Conservation (phyloP, 768 basidiomycete species). For the Sistotremastrum suecicum region DNA sequence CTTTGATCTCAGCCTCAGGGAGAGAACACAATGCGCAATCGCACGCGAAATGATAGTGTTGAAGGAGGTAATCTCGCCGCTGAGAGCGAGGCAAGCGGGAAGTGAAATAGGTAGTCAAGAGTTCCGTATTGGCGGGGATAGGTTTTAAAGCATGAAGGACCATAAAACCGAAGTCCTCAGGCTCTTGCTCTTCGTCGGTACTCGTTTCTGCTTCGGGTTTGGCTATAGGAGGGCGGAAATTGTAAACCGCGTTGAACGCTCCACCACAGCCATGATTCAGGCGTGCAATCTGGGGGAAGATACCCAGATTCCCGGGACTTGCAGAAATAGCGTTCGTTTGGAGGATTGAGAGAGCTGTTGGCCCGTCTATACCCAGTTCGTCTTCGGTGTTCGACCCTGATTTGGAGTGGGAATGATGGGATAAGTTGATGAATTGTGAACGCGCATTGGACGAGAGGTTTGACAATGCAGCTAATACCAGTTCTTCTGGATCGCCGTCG, state of each 20-base stretch:
- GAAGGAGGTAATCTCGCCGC: constrained; percentile 34
- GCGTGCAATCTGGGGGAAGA: constrained; percentile 57
- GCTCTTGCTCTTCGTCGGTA: constrained; percentile 13
- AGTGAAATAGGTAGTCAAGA: constrained; percentile 47
- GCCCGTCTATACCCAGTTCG: constrained; percentile 15
- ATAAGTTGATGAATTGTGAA: constrained; percentile 1
- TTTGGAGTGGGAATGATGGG: constrained; percentile 17
- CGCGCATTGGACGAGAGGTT: neutral
- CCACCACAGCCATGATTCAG: constrained; percentile 56
- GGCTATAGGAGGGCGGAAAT: constrained; percentile 12
- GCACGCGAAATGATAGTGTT: constrained; percentile 46
- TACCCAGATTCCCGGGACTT: constrained; percentile 31
- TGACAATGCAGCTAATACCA: neutral
- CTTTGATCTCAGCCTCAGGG: constrained; percentile 28
- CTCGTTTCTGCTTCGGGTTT: neutral
- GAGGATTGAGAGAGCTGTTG: constrained; percentile 42
- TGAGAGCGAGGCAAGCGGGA: constrained; percentile 39
- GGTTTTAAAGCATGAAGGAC: constrained; percentile 46
- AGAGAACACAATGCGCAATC: constrained; percentile 46
- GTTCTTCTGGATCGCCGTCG: neutral
- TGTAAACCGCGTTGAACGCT: constrained; percentile 55
- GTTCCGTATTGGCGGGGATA: constrained; percentile 31
- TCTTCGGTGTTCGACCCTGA: constrained; percentile 18
- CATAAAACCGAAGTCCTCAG: constrained; percentile 30
- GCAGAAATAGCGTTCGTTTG: constrained; percentile 52